Conservation (phyloP, 768 basidiomycete species). For the Lactarius tabidus region DNA sequence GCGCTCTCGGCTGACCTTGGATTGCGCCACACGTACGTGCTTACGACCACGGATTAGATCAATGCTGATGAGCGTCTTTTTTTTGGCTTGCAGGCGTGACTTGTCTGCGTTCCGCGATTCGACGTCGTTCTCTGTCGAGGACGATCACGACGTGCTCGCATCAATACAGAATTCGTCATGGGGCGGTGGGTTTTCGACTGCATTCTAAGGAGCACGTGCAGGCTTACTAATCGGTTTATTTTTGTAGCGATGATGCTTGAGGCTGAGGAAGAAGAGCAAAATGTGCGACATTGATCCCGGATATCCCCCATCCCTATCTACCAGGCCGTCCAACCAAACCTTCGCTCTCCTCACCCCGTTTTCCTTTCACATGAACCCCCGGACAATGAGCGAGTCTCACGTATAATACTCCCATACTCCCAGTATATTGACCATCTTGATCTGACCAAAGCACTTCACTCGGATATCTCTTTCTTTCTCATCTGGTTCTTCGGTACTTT, state of each 20-base stretch:
- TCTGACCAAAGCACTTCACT: not conserved
- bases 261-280: conserved; percentile 42
- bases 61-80: no score
- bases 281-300: conserved; percentile 3
- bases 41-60: not conserved
- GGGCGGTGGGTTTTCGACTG: conserved; percentile 48
- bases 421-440: not conserved
- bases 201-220: not conserved
- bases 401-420: no score
- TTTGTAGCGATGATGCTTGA: conserved; percentile 42
- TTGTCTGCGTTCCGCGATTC: conserved; percentile 28
- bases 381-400: no score
- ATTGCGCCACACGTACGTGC: conserved; percentile 46
- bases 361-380: not conserved
- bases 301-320: no score
- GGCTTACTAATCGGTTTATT: not conserved
- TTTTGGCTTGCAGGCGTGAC: conserved; percentile 29
- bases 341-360: not conserved
- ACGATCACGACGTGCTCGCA: conserved; percentile 45
- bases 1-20: conserved; percentile 49
- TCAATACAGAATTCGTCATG: conserved; percentile 67
- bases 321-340: no score
- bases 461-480: not conserved
- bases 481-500: not conserved
- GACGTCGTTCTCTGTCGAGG: conserved; percentile 29